Conservation (phyloP, 73 alveolate genomes). For the Paramecium octaurelia region DNA sequence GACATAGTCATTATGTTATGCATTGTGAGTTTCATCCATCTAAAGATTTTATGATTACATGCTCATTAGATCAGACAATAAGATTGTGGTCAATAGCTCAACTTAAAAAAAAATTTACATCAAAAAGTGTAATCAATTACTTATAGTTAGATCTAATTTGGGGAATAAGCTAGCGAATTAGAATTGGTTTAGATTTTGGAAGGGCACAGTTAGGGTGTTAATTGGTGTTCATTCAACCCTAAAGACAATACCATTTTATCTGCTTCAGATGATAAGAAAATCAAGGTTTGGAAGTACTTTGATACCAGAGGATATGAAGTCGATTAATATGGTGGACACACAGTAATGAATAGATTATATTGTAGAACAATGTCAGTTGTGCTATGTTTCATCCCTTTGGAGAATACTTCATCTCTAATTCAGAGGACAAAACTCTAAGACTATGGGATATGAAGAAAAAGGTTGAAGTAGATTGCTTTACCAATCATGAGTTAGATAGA, state of each 20-base stretch:
- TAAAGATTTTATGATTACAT: constrained; percentile 94
- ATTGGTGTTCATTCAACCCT: constrained; percentile 94
- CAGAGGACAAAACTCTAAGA: constrained; percentile 93
- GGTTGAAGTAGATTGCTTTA: constrained; percentile 72
- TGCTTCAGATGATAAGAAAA: constrained; percentile 90
- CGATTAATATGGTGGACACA: constrained; percentile 89
- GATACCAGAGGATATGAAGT: constrained; percentile 89
- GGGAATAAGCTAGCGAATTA: constrained; percentile 68
- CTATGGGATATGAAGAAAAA: constrained; percentile 92
- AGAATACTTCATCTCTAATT: constrained; percentile 73
- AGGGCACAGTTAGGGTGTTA: constrained; percentile 95
- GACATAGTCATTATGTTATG: constrained; percentile 99
- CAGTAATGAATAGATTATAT: not conserved
- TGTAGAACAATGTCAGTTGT: constrained; percentile 85
- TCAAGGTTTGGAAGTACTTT: constrained; percentile 88
- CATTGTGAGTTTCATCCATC: constrained; percentile 97
- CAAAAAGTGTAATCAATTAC: not conserved
- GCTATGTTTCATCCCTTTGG: constrained; percentile 89
- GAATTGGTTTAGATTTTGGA: constrained; percentile 90
- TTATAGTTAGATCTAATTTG: not conserved
- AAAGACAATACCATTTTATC: constrained; percentile 78
- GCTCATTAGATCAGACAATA: constrained; percentile 96
- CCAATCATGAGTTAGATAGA: constrained; percentile 89
- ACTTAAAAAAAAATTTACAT: not conserved
- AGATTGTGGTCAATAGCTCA: constrained; percentile 87